Evolutionary conservation across 2,329 filamentous ascomycete species (phyloP), one percentile per base, ranked within the genome.

Genomic region (Cytospora paraplurivora): DNA sequence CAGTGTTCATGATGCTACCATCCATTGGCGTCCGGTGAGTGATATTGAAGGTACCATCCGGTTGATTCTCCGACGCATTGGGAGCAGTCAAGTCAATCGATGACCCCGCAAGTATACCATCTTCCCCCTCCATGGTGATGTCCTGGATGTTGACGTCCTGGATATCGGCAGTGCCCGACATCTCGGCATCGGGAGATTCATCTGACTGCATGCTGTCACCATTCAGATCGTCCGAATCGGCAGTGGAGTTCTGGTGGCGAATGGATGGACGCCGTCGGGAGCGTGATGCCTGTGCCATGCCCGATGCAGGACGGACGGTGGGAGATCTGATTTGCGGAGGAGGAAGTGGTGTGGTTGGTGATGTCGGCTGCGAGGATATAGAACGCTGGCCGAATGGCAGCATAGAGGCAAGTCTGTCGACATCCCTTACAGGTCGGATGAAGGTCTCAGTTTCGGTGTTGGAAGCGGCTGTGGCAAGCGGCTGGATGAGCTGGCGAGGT

Each of bases 11-110:
- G 63, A 94, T 88, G 75, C 92, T 97, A 56, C 92, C 92, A 72
- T 97, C 93, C 41, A 95, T 86, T 1, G 89, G 86, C 55, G 88
- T 89, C 59, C 91, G 88, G 75, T 97, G 94, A 7, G 91, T 93
- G 71, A 97, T 96, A 77, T 97, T 96, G 77, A 98, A 97, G 0
- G 93, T 92, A 62, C 94, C 93, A 13, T 91, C 86, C 69, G 96
- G 92, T 70, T 93, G 90, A n/a, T 88, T 86, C 71, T 95, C 92
- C 0, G 93, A 93, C 3, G 90, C 90, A 38, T 90, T 90, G 1
- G 90, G 90, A 8, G 92, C 89, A 3, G 88, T 86, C 66, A 97
- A 77, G 35, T 90, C 88, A 38, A 96, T 86, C 4, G 88, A 84
- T 2, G 90, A 86, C 59, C 87, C 88, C 47, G 92, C 88, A 41